These are phyloP conservation scores for Reticulascus tulasneorum DNA, from an alignment of 2,329 filamentous ascomycete genomes.

Conservation along the genomic window DNA sequence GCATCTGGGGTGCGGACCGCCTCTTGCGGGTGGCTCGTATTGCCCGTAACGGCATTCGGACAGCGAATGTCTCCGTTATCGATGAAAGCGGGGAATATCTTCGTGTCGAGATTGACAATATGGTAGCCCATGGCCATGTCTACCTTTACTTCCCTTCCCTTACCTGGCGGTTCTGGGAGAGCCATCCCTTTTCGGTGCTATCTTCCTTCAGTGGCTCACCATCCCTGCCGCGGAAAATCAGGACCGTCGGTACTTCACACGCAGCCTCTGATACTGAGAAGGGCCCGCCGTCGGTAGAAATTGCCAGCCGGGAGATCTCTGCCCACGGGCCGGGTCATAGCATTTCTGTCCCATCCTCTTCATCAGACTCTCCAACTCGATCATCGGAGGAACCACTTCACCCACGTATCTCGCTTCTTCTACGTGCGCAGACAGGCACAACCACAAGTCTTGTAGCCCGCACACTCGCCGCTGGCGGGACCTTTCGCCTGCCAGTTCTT, in stretches of 20 bases:
- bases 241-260: background rate
- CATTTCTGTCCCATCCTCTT: too few species aligned
- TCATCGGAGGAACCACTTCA: background rate
- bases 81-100: slow-evolving; percentile 25
- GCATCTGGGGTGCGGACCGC: slow-evolving; percentile 26
- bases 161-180: slow-evolving; percentile 32
- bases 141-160: slow-evolving; percentile 32
- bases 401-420: background rate
- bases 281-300: background rate
- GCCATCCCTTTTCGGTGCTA: slow-evolving; percentile 29
- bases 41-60: slow-evolving; percentile 15
- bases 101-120: slow-evolving; percentile 24
- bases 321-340: background rate
- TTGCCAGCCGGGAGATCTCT: background rate
- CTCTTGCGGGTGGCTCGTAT: slow-evolving; percentile 22
- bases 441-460: slow-evolving; percentile 16
- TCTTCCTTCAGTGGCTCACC: background rate
- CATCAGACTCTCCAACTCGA: background rate
- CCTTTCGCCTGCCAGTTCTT: slow-evolving; percentile 17
- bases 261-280: background rate
- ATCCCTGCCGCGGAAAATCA: background rate
- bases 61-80: slow-evolving; percentile 19
- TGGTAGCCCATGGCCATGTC: slow-evolving; percentile 21
- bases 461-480: slow-evolving; percentile 1
- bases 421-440: slow-evolving; percentile 13